Percentiles rank a stretch among this genome's conserved stretches.
phyloP scores from a whole-genome alignment of 305 asterid genomes.

The Fraxinus sp. region DNA sequence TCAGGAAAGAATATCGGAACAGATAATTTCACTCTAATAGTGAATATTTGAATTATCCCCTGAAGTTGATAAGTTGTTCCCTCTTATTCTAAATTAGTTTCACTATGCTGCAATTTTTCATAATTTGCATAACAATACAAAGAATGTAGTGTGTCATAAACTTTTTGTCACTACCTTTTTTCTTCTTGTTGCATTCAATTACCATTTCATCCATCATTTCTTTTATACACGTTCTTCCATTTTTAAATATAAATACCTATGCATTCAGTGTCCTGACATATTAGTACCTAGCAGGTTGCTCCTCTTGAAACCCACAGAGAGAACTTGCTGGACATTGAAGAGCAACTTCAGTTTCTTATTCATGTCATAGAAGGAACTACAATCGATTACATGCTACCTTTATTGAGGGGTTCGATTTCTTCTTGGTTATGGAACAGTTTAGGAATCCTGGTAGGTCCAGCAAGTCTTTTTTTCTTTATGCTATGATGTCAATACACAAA shows the following conservation, averaged over 20 bases:
- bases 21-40: background rate
- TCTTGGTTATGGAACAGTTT: conserved; percentile 86
- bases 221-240: background rate
- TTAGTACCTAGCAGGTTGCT: conserved; percentile 63
- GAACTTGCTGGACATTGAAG: conserved; percentile 75
- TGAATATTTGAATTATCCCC: background rate
- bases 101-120: background rate
- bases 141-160: background rate
- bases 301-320: conserved; percentile 89
- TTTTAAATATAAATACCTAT: background rate
- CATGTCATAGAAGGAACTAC: conserved; percentile 70
- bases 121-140: background rate
- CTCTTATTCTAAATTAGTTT: background rate
- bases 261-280: conserved; percentile 16
- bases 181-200: conserved; percentile 7
- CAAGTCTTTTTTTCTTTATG: background rate
- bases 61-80: background rate
- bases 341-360: conserved; percentile 76
- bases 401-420: conserved; percentile 71
- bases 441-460: conserved; percentile 72
- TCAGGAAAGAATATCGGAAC: background rate
- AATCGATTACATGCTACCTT: conserved; percentile 49
- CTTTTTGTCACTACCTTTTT: background rate
- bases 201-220: background rate
- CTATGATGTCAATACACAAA: conserved; percentile 9